phyloP scores from a whole-genome alignment of 192 early-diverging fungal genomes.

The Gorgonomyces haynaldii region DNA sequence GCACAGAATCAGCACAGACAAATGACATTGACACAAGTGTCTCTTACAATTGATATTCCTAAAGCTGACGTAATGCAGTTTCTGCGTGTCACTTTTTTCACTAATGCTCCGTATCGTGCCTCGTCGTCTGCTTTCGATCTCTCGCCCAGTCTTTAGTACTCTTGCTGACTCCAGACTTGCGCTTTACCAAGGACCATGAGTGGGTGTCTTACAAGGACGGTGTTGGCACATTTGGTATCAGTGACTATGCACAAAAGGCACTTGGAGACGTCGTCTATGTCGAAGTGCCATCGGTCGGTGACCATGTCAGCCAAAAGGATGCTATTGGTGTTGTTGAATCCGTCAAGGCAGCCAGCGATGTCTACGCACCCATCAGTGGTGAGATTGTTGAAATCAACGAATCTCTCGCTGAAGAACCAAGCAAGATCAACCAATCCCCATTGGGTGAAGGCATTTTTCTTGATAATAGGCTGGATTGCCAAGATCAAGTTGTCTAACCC shows the following conservation, averaged over 20 bases:
- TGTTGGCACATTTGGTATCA: conserved; percentile 81
- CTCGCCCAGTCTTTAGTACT: no score
- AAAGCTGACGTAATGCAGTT: no score
- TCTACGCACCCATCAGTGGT: conserved; percentile 78
- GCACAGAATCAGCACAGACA: no score
- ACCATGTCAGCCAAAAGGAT: conserved; percentile 45
- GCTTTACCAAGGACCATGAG: conserved; percentile 83
- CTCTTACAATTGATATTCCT: no score
- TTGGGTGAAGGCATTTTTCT: conserved; percentile 53
- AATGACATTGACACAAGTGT: no score
- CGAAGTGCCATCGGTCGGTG: conserved; percentile 67
- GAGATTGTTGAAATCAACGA: conserved; percentile 70
- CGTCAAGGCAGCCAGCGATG: conserved; percentile 90
- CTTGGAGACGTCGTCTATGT: conserved; percentile 94
- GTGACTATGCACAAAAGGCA: conserved; percentile 77
- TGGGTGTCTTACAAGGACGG: conserved; percentile 66
- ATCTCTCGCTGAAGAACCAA: conserved; percentile 49
- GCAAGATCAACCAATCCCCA: conserved; percentile 63
- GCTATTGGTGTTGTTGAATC: conserved; percentile 77
- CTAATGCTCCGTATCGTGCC: no score
- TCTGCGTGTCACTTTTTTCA: no score
- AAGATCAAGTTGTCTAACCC: conserved; percentile 70
- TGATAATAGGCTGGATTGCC: conserved; percentile 70
- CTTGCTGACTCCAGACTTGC: conserved; percentile 19
- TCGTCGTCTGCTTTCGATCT: no score